Conservation (phyloP, 2,329 filamentous ascomycete genomes). For the Apiospora kogelbergensis region DNA sequence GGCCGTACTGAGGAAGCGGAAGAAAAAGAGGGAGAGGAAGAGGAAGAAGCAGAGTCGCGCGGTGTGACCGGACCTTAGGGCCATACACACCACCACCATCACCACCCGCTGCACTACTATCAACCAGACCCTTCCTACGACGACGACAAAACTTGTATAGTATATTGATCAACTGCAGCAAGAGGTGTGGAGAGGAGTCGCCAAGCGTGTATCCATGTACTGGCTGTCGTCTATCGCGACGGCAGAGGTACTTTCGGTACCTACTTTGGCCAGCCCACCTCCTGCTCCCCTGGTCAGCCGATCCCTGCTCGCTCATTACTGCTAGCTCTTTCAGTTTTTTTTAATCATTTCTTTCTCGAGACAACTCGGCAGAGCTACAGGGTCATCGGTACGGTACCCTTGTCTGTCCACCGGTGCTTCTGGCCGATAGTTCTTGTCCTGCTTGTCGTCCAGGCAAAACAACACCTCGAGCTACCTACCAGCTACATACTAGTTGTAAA, state of each 20-base stretch:
- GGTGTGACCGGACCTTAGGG: background rate
- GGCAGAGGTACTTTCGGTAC: background rate
- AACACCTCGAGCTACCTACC: slow-evolving; percentile 17
- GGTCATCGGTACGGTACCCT: slow-evolving; percentile 12
- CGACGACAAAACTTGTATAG: background rate
- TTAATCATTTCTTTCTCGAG: slow-evolving; percentile 5
- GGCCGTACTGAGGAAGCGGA: background rate
- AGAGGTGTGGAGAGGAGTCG: background rate
- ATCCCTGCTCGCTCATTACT: slow-evolving; percentile 6
- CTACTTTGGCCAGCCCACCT: background rate
- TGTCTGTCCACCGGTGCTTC: background rate
- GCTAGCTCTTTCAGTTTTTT: background rate
- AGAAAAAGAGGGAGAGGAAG: background rate
- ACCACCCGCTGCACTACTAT: background rate
- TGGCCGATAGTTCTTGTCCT: background rate
- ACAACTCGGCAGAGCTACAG: slow-evolving; percentile 12
- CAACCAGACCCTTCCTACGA: background rate
- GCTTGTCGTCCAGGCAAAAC: slow-evolving; percentile 11
- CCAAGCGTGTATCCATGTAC: background rate
- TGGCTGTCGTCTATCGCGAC: background rate
- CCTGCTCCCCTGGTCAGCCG: background rate
- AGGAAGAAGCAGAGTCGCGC: background rate
- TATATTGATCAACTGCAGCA: slow-evolving; percentile 1
- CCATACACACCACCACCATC: background rate
- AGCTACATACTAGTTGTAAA: slow-evolving; percentile 15